A percentile compares a stretch with the other conserved stretches of the same genome.
Conservation (phyloP, 2,329 filamentous ascomycete genomes). For the Neonectria magnoliae region DNA sequence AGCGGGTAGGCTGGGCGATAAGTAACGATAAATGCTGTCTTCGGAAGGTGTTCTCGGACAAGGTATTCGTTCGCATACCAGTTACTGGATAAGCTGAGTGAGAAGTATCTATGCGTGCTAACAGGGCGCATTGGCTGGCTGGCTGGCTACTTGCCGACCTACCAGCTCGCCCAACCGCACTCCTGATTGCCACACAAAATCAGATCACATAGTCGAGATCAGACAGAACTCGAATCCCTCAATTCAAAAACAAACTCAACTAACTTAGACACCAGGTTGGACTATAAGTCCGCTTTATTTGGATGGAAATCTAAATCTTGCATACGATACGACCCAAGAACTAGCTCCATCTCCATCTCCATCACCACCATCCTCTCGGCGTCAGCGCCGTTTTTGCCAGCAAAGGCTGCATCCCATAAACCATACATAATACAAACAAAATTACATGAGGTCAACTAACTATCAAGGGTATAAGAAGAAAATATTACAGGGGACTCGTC, state of each 20-base stretch:
- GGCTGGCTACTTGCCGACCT: neutral
- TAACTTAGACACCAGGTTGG: neutral
- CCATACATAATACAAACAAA: conserved; percentile 27
- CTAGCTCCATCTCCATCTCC: conserved; percentile 1
- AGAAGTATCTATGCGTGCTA: neutral
- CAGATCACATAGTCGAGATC: neutral
- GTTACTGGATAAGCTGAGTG: neutral
- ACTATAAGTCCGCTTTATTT: neutral
- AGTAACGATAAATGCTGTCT: neutral
- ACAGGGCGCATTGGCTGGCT: neutral
- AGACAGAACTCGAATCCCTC: neutral
- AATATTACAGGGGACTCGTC: conserved; percentile 26
- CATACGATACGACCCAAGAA: neutral
- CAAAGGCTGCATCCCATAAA: conserved; percentile 28
- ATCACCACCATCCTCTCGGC: neutral
- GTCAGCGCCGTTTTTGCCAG: conserved; percentile 27
- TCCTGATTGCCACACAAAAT: neutral
- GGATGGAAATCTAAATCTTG: conserved; percentile 14
- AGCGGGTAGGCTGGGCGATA: neutral
- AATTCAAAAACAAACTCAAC: neutral
- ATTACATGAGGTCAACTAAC: conserved; percentile 32
- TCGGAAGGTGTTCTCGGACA: too few species aligned
- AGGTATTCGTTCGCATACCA: neutral
- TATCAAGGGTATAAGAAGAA: conserved; percentile 34
- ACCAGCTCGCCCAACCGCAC: neutral